phyloP scores from a whole-genome alignment of 139 green algal genomes.

The Chlamydomonas eustigma region DNA sequence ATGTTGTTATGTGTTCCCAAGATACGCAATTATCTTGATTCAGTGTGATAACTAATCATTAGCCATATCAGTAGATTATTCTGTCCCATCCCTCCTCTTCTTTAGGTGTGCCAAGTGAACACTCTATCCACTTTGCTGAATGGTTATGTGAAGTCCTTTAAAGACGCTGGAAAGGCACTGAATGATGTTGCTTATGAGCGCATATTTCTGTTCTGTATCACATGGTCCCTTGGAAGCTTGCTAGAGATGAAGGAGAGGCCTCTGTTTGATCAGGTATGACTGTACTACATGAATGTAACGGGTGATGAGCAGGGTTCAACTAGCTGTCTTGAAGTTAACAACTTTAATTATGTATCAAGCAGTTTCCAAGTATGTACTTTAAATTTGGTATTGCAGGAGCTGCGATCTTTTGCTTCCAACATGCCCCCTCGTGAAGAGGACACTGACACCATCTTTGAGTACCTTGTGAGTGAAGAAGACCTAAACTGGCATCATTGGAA shows the following conservation, averaged over 20 bases:
- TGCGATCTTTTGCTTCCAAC: conserved; percentile 32
- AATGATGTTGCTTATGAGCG: conserved; percentile 61
- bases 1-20: no score
- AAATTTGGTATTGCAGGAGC: conserved; percentile 24
- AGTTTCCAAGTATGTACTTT: no score
- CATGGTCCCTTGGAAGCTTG: conserved; percentile 83
- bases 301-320: no score
- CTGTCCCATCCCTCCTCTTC: conserved; percentile 14
- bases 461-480: conserved; percentile 62
- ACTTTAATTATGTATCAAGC: no score
- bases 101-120: conserved; percentile 70
- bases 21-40: no score
- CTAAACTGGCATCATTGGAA: conserved; percentile 78
- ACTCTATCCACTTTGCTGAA: conserved; percentile 81
- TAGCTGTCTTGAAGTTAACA: no score
- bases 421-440: conserved; percentile 50
- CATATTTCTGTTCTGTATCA: conserved; percentile 82
- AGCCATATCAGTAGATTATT: no score
- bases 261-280: conserved; percentile 62
- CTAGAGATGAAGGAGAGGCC: conserved; percentile 71
- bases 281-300: no score
- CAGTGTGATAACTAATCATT: no score
- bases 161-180: conserved; percentile 1
- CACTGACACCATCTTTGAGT: conserved; percentile 83
- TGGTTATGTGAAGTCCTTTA: conserved; percentile 49